phyloP scores from a whole-genome alignment of 768 basidiomycete species.

The Lepiota subincarnata region DNA sequence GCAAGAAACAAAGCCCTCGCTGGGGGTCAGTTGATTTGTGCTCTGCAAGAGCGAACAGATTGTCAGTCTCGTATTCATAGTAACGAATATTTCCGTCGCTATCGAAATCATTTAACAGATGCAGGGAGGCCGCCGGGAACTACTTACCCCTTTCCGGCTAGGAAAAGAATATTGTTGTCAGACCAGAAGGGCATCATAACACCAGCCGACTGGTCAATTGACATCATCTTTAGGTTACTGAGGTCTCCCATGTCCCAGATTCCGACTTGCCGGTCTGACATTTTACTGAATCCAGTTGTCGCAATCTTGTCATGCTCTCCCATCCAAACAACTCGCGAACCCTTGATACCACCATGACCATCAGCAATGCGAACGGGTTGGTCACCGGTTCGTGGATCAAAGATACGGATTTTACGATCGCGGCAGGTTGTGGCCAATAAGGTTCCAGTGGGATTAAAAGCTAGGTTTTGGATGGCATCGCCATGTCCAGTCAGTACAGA shows the following conservation, averaged over 20 bases:
- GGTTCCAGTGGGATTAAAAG: slow-evolving; percentile 79
- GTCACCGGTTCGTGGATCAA: slow-evolving; percentile 80
- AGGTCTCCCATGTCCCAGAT: slow-evolving; percentile 87
- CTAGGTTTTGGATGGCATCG: slow-evolving; percentile 83
- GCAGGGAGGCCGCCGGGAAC: neutral
- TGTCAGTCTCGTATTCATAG: slow-evolving; percentile 91
- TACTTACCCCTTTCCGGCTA: slow-evolving; percentile 87
- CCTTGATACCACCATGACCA: slow-evolving; percentile 92
- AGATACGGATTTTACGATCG: slow-evolving; percentile 88
- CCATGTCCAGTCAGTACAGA: slow-evolving; percentile 67
- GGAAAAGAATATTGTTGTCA: slow-evolving; percentile 88
- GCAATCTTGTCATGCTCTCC: slow-evolving; percentile 85
- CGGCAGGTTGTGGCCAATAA: slow-evolving; percentile 86
- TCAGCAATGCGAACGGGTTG: slow-evolving; percentile 83
- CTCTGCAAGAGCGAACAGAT: slow-evolving; percentile 71
- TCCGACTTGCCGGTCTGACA: slow-evolving; percentile 88
- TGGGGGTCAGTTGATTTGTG: slow-evolving; percentile 91
- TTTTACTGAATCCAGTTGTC: slow-evolving; percentile 95
- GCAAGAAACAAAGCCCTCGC: slow-evolving; percentile 96
- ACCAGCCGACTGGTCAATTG: slow-evolving; percentile 87
- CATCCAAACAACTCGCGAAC: slow-evolving; percentile 85
- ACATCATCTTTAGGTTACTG: slow-evolving; percentile 69
- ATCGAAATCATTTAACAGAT: slow-evolving; percentile 9
- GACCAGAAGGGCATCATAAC: slow-evolving; percentile 98
- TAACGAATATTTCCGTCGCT: slow-evolving; percentile 98